A percentile compares a stretch with the other conserved stretches of the same genome.
phyloP scores from a whole-genome alignment of 495 filamentous ascomycete genomes.

The Hypoxylon perforatum region DNA sequence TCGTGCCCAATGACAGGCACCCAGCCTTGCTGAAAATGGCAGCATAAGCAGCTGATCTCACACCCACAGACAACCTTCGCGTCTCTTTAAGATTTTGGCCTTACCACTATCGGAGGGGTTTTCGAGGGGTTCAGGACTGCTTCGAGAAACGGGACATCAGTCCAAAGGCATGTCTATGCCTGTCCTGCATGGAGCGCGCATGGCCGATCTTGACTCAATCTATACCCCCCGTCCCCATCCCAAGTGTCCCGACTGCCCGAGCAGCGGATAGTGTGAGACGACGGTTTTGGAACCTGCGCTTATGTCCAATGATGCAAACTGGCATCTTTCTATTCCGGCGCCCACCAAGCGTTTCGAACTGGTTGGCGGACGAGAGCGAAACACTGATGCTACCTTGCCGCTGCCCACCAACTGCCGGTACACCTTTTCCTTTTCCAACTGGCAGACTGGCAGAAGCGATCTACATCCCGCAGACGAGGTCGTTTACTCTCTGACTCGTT shows the following conservation, averaged over 20 bases:
- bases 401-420: conserved; percentile 41
- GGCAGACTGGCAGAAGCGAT: conserved; percentile 19
- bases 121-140: conserved; percentile 14
- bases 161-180: conserved; percentile 19
- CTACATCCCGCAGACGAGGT: conserved; percentile 32
- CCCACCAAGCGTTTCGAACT: conserved; percentile 29
- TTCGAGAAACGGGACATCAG: conserved; percentile 28
- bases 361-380: conserved; percentile 41
- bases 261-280: conserved; percentile 23
- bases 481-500: too few relatives aligned
- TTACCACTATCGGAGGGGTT: conserved; percentile 32
- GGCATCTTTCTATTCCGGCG: conserved; percentile 36
- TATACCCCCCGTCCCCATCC: conserved; percentile 18
- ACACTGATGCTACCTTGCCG: conserved; percentile 39
- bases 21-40: conserved; percentile 32
- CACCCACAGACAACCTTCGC: conserved; percentile 2
- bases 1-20: conserved; percentile 29
- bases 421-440: conserved; percentile 21
- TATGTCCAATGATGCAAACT: conserved; percentile 45
- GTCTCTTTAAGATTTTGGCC: conserved; percentile 28
- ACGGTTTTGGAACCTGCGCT: conserved; percentile 34
- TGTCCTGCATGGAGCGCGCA: conserved; percentile 24
- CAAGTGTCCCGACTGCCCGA: conserved; percentile 3
- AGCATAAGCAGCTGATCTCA: conserved; percentile 41
- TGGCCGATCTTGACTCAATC: conserved; percentile 36